Evolutionary conservation across 2,329 filamentous ascomycete species (phyloP).

Genomic region (Fusarium hostae): DNA sequence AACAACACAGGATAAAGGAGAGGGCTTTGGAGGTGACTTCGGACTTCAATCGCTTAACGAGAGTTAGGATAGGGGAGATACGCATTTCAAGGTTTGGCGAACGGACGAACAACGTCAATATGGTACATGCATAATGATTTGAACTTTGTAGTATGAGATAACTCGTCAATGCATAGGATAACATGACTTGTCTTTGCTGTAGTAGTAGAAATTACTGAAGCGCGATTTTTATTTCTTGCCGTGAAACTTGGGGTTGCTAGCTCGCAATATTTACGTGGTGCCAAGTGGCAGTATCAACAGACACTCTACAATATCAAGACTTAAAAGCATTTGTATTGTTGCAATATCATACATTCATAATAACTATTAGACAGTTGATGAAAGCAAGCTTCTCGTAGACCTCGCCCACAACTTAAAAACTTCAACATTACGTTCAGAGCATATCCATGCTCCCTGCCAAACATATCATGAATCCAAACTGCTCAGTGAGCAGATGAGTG

Average conservation of each 20-base stretch:
- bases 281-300: neutral
- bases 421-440: slow-evolving; percentile 9
- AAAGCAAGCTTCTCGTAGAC: neutral
- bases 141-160: neutral
- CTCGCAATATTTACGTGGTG: neutral
- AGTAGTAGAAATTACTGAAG: neutral
- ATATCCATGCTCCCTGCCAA: neutral
- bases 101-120: neutral
- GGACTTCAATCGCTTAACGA: slow-evolving; percentile 6
- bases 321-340: neutral
- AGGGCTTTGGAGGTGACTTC: slow-evolving; percentile 33
- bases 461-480: slow-evolving; percentile 14
- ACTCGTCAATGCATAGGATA: neutral
- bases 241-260: neutral
- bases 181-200: neutral
- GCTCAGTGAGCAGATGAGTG: neutral
- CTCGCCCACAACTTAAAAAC: neutral
- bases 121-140: neutral
- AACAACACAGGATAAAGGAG: slow-evolving; percentile 23
- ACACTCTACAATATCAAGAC: neutral
- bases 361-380: slow-evolving; percentile 20
- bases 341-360: slow-evolving; percentile 33
- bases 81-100: neutral
- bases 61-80: neutral
- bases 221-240: neutral